Evolutionary conservation across 2,329 filamentous ascomycete species (phyloP), one percentile per base, ranked within the genome.

Genomic region (Zarea fungicola): DNA sequence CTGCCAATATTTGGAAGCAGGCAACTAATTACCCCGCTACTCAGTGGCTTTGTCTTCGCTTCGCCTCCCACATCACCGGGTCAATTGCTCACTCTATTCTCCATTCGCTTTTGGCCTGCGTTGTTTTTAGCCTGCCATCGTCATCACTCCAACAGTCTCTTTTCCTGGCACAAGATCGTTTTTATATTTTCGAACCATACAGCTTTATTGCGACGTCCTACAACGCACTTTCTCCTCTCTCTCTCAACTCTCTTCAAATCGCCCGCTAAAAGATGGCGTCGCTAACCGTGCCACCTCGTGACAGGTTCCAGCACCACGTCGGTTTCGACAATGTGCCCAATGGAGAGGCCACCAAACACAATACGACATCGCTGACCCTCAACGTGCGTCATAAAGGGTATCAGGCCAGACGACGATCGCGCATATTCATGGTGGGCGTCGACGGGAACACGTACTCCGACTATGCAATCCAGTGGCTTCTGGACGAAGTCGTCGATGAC

Each of bases 401-500:
- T 67, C 83, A 88, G 57, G 84, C 84, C 55, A 84, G 83, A 35
- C 84, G 89, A 52, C 80, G 88, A 52, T 93, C 88, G 47, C 83
- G 91, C 46, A 95, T 89, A 8, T 95, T 96, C 60, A 83, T 96
- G 63, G 92, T 91, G 55, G 91, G 91, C 18, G 87, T 91, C 16
- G 91, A 96, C 66, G 87, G 92, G 60, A 90, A 96, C 58, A 81
- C 89, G 51, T 96, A 96, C 66, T 95, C 89, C 6, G 88, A 95
- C 54, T 93, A 92, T 67, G 91, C 91, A 14, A 74, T 96, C 16
- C 88, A 95, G 66, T 96, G 90, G 90, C 76, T 96, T 43, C 80
- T 96, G 32, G 89, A 95, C 59, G 89, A 95, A 68, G 76, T 96
- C 49, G 89, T 96, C 34, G 90, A 96, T 59, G 91, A 96, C 60